Conservation (phyloP, 2,329 filamentous ascomycete genomes). For the Aspergillus calidoustus region DNA sequence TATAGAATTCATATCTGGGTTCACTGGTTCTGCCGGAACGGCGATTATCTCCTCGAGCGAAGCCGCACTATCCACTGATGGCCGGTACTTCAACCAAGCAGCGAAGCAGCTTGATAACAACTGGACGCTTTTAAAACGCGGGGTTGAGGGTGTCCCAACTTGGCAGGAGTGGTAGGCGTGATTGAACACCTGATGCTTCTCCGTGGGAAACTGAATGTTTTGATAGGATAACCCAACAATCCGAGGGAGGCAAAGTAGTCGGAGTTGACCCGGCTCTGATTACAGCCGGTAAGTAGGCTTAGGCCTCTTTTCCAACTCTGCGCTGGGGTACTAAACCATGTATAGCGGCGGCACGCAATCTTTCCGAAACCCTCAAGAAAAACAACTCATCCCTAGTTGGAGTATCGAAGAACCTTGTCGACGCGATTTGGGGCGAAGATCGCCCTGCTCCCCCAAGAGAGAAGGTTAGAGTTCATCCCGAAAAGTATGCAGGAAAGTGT, state of each 20-base stretch:
- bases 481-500: constrained; percentile 79
- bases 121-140: constrained; percentile 91
- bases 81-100: constrained; percentile 97
- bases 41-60: constrained; percentile 85
- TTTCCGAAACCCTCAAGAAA: constrained; percentile 84
- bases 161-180: constrained; percentile 87
- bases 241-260: constrained; percentile 83
- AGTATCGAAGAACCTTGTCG: constrained; percentile 82
- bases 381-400: constrained; percentile 77
- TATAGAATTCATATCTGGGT: constrained; percentile 83
- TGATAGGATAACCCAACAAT: constrained; percentile 72
- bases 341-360: constrained; percentile 69
- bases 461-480: constrained; percentile 71
- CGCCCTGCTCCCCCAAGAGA: constrained; percentile 77
- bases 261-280: constrained; percentile 90
- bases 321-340: constrained; percentile 15
- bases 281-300: constrained; percentile 60
- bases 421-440: constrained; percentile 79
- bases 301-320: not conserved
- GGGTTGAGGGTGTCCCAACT: constrained; percentile 88
- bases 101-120: constrained; percentile 87
- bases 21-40: constrained; percentile 92
- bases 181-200: not conserved
- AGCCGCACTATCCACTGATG: constrained; percentile 90
- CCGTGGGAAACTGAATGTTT: constrained; percentile 18